Conservation (phyloP, 2,329 filamentous ascomycete genomes). For the Dactylellina haptotyla region DNA sequence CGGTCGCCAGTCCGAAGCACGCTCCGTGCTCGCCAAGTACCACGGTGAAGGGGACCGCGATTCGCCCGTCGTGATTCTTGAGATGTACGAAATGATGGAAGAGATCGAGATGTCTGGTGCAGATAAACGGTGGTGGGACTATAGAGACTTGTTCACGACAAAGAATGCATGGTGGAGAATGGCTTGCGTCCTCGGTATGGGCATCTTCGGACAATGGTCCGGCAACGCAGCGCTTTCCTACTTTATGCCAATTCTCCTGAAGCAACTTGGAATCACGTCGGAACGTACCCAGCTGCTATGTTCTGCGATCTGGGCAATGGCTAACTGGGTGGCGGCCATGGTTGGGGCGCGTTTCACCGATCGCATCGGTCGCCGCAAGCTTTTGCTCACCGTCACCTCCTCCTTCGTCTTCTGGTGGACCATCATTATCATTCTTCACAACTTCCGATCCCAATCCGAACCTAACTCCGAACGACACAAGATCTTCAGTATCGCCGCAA, state of each 20-base stretch:
- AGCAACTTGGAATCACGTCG: conserved; percentile 61
- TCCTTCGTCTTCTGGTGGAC: conserved; percentile 62
- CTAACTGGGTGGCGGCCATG: conserved; percentile 59
- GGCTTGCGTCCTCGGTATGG: conserved; percentile 64
- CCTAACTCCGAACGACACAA: conserved; percentile 60
- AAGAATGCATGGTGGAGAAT: conserved; percentile 65
- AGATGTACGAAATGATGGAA: conserved; percentile 66
- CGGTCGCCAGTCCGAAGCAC: conserved; percentile 69
- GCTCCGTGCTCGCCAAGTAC: conserved; percentile 69
- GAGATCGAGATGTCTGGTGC: conserved; percentile 65
- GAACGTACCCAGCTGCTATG: conserved; percentile 59
- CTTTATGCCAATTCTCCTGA: conserved; percentile 61
- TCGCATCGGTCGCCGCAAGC: conserved; percentile 63
- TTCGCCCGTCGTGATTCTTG: conserved; percentile 64
- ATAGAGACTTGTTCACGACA: conserved; percentile 66
- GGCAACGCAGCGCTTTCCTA: conserved; percentile 58
- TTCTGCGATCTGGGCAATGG: conserved; percentile 59
- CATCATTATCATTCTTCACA: conserved; percentile 62
- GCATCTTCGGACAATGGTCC: conserved; percentile 61
- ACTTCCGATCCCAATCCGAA: conserved; percentile 60
- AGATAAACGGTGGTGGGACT: conserved; percentile 69
- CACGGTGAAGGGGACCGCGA: conserved; percentile 64
- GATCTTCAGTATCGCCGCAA: conserved; percentile 60
- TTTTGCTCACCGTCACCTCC: conserved; percentile 63
- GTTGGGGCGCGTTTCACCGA: conserved; percentile 60